Evolutionary conservation across 2,329 filamentous ascomycete species (phyloP), one percentile per base, ranked within the genome.

Genomic region (Cladophialophora exuberans): DNA sequence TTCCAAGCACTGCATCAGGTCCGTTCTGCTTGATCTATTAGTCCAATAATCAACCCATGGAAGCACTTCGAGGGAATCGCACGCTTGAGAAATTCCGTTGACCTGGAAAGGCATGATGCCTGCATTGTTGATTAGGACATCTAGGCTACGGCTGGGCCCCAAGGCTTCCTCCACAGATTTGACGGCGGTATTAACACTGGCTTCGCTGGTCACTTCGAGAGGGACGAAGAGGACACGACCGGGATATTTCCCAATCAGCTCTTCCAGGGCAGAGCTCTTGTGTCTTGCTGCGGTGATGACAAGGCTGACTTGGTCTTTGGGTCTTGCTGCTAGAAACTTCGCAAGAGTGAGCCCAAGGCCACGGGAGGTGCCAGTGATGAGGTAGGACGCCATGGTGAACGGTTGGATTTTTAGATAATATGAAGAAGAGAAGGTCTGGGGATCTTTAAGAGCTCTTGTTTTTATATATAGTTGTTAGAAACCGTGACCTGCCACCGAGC

Each of bases 101-200:
- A 44, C 25, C 6, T 35, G 17, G 9, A 44, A 10, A 18, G 26
- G 26, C 51, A 63, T 57, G 17, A 70, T 56, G 1, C 74, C 76
- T 0, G 73, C 75, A 63, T 78, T 78, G 64, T 78, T 78, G 54
- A 77, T 69, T 20, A 80, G 53, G 6, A 78, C 71, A 59, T 80
- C 77, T 0, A 80, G 64, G 0, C 75, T 75, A 9, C 67, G 68
- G 3, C 36, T 26, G 11, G 67, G 73, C 10, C 30, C 54, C 0
- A 77, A 58, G 2, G 59, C 60, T 4, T 48, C 39, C 25, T 75
- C 69, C 2, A 76, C 70, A 9, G 64, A 54, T 0, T 46, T 47
- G 0, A 63, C 72, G 0, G 73, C 76, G 9, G 67, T 54, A 28
- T 71, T 60, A 6, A 76, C 65, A 31, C 69, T 73, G 0, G 43